Conservation (phyloP, 306 rosid species). For the Oxytropis ochrocephala region DNA sequence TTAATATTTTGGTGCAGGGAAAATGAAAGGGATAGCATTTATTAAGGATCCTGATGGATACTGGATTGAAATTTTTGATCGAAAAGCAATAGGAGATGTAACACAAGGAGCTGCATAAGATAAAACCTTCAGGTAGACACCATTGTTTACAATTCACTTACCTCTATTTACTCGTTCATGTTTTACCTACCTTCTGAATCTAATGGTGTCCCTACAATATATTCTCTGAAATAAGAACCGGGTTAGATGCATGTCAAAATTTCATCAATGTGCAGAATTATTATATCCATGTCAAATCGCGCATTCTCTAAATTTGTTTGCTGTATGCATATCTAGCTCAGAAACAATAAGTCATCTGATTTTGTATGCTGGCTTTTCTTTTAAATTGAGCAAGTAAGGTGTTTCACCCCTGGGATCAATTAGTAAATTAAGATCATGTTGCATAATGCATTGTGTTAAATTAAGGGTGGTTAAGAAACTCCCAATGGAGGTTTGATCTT, state of each 20-base stretch:
- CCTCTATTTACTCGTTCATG: background rate
- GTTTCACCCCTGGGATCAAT: background rate
- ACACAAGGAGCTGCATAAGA: conserved; percentile 36
- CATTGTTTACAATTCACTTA: background rate
- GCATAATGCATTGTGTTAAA: background rate
- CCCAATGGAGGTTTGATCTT: background rate
- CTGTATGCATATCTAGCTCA: background rate
- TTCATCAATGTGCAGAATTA: background rate
- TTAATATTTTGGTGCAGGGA: conserved; percentile 40
- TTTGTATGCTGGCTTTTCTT: background rate
- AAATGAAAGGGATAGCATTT: conserved; percentile 91
- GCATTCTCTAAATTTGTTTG: background rate
- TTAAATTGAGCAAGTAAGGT: background rate
- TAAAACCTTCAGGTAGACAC: conserved; percentile 29
- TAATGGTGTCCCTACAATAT: background rate
- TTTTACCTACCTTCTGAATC: background rate
- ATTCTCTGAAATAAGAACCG: background rate
- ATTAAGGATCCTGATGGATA: conserved; percentile 96
- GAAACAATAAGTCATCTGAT: background rate
- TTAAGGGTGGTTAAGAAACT: background rate
- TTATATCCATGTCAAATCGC: background rate
- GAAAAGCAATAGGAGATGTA: conserved; percentile 40
- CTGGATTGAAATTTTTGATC: conserved; percentile 93
- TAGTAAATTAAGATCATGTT: background rate
- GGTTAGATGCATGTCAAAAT: background rate